phyloP scores from a whole-genome alignment of 2,329 filamentous ascomycete species.

The Zelopaecilomyces penicillatus region DNA sequence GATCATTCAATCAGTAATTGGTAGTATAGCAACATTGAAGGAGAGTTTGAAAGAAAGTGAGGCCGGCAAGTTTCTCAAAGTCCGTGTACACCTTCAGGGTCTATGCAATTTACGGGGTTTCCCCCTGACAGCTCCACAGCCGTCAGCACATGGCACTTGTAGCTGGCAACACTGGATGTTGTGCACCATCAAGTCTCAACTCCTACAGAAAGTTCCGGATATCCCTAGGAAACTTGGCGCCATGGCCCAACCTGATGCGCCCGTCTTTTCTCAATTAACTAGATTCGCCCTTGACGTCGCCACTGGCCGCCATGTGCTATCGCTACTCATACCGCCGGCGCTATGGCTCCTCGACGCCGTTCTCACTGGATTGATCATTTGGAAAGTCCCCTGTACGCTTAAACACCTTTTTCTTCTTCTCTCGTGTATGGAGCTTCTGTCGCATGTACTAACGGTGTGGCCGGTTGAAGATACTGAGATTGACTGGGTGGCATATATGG shows the following conservation, averaged over 20 bases:
- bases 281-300: constrained; percentile 33
- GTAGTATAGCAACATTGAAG: too few relatives aligned
- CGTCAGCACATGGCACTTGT: too few relatives aligned
- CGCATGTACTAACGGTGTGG: background rate
- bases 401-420: background rate
- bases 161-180: too few relatives aligned
- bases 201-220: background rate
- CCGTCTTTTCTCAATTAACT: constrained; percentile 19
- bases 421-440: background rate
- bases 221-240: background rate
- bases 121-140: too few relatives aligned
- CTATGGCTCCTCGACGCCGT: constrained; percentile 63
- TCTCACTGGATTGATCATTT: constrained; percentile 67
- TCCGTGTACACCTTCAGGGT: too few relatives aligned
- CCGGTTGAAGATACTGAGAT: constrained; percentile 73
- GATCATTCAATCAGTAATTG: too few relatives aligned
- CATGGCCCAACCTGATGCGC: constrained; percentile 20
- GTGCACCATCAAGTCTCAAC: too few relatives aligned
- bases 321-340: constrained; percentile 44
- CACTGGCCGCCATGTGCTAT: constrained; percentile 41
- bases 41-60: too few relatives aligned
- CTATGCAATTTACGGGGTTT: too few relatives aligned
- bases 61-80: too few relatives aligned
- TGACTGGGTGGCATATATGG: constrained; percentile 96
- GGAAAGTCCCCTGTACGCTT: constrained; percentile 71